Conservation (phyloP, 129 eudicot genomes). For the Heracleum sosnowskyi region DNA sequence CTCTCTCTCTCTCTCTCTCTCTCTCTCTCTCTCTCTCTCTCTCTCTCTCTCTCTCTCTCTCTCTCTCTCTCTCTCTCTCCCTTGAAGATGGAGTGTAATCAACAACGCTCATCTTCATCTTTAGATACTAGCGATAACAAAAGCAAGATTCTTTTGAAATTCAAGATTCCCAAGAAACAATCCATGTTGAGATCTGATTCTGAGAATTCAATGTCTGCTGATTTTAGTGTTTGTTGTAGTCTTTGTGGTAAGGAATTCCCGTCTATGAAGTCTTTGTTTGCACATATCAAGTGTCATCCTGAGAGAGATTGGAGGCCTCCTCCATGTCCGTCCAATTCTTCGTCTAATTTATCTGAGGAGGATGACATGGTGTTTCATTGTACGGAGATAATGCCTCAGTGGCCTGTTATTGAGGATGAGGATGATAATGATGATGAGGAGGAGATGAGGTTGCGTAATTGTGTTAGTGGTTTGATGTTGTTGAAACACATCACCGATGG, state of each 20-base stretch:
- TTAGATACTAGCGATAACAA: background rate
- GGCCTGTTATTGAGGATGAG: conserved; percentile 25
- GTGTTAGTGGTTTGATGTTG: conserved; percentile 31
- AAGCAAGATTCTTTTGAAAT: background rate
- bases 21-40: no score
- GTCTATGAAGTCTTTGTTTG: conserved; percentile 51
- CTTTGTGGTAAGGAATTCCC: conserved; percentile 35
- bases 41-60: no score
- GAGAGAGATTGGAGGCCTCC: conserved; percentile 69
- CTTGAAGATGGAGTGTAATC: background rate
- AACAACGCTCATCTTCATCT: background rate
- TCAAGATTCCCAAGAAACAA: background rate
- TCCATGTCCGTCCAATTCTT: background rate
- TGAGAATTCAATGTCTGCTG: background rate
- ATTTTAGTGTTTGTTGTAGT: conserved; percentile 8
- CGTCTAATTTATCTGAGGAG: background rate
- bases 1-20: no score
- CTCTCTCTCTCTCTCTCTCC: no score
- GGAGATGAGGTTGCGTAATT: conserved; percentile 20
- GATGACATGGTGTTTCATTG: conserved; percentile 20
- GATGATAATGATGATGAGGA: conserved; percentile 9
- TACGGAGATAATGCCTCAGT: conserved; percentile 19
- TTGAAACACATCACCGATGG: conserved; percentile 14
- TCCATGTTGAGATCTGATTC: background rate
- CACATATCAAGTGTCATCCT: conserved; percentile 77